phyloP scores from a whole-genome alignment of 164 flowering plant genomes.

The Tetrastigma voinierianum region DNA sequence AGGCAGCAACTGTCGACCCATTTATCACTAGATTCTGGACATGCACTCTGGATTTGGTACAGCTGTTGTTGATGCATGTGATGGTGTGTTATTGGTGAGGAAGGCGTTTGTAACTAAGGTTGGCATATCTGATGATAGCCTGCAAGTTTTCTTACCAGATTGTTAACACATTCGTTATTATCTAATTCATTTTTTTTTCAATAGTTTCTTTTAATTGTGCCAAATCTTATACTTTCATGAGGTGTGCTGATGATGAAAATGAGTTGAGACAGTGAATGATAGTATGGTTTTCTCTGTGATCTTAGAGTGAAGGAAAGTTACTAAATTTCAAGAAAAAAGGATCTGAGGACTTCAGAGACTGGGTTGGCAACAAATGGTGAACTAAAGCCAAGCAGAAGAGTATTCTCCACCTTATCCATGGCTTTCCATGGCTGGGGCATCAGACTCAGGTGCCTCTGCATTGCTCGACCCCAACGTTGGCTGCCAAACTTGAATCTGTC shows the following conservation, averaged over 20 bases:
- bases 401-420: slow-evolving; percentile 39
- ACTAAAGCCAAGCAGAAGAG: slow-evolving; percentile 38
- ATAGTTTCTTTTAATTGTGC: not conserved
- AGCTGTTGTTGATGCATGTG: slow-evolving; percentile 72
- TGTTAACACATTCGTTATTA: slow-evolving; percentile 3
- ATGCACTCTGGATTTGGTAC: slow-evolving; percentile 46
- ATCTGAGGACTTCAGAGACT: slow-evolving; percentile 61
- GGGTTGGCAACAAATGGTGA: slow-evolving; percentile 62
- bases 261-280: not conserved
- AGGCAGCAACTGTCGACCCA: slow-evolving; percentile 68
- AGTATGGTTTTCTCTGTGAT: not conserved
- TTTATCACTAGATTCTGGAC: too few relatives aligned
- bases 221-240: not conserved
- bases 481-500: slow-evolving; percentile 20
- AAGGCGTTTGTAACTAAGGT: slow-evolving; percentile 63
- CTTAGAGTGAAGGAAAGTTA: slow-evolving; percentile 61
- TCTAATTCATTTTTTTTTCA: not conserved
- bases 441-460: slow-evolving; percentile 22
- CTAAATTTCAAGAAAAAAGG: slow-evolving; percentile 28
- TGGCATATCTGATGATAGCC: slow-evolving; percentile 26
- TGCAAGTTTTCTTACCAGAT: slow-evolving; percentile 77
- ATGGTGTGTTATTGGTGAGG: slow-evolving; percentile 98
- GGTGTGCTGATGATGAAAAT: not conserved
- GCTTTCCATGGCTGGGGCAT: slow-evolving; percentile 21
- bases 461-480: slow-evolving; percentile 18